Base-by-base conservation (phyloP, 345 rosid species). In the Eucalyptus globulus region DNA sequence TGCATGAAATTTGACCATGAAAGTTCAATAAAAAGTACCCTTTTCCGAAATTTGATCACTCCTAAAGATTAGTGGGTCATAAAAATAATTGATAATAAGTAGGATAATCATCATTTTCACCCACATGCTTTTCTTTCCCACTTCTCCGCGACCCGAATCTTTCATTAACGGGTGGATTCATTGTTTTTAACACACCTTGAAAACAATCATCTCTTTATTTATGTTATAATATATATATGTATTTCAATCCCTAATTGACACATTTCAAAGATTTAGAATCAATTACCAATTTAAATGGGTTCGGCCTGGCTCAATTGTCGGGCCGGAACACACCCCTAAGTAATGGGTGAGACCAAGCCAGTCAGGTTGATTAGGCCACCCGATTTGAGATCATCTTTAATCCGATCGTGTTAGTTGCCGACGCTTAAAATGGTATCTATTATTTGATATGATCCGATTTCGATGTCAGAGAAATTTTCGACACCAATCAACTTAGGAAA, bases 301-400 rank as follows among this genome's bases (percentile, higher is more conserved):
- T 34, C 13, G 7, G 26, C 8, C 0, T 0, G 2, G 44, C 10
- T 1, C 4, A 22, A 0, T 69, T 3, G 12, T 69, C 2, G 0
- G 13, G 4, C 13, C 0, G 1, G 6, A 34, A 69, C 24, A 69
- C 80, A 17, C 24, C 12, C 43, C 12, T 9, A 69, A 9, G 5
- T 34, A 14, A 65, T 65, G 5, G 72, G 3, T 1, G 22, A 34
- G 80, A 16, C 13, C 43, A 40, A 5, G 7, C 43, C 80, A 0
- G 3, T 67, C 3, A 4, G 22, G 12, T 2, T 13, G 12, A 8
- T 9, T 31, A 1, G 22, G 22, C 24, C 22, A 14, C 6, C 1
- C 2, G 3, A 3, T 69, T 69, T 2, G 2, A 3, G 24, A 69
- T 16, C 7, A 4, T 69, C 4, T 67, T 69, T 69, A 17, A 9